Percentiles rank a stretch among this genome's conserved stretches.
phyloP scores from a whole-genome alignment of 1,139 yeast genomes.

The Taphrina deformans region DNA sequence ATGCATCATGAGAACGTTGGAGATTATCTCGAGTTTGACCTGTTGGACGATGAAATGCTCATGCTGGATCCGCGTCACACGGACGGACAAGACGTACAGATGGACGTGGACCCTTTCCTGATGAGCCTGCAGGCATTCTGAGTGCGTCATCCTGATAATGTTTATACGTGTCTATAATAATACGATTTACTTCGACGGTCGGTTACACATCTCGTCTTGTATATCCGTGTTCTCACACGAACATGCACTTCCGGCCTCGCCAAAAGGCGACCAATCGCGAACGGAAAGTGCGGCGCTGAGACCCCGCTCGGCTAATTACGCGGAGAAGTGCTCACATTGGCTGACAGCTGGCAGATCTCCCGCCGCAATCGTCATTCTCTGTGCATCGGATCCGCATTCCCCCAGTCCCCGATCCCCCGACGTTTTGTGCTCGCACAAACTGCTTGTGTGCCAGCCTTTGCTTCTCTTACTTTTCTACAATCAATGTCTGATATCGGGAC shows the following conservation, averaged over 20 bases:
- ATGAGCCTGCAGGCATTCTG: slow-evolving; percentile 1
- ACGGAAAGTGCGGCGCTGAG: too few species aligned
- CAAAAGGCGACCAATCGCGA: neutral
- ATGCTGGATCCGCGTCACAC: neutral
- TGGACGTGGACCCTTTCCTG: slow-evolving; percentile 1
- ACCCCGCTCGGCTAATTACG: neutral
- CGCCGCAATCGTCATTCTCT: neutral
- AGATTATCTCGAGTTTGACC: slow-evolving; percentile 5
- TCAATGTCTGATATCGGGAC: neutral
- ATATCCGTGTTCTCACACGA: too few species aligned
- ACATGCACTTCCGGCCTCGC: too few species aligned
- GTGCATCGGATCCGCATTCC: neutral
- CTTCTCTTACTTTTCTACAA: too few species aligned
- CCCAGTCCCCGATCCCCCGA: neutral
- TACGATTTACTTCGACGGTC: too few species aligned
- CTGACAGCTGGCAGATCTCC: neutral
- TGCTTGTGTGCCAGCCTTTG: too few species aligned
- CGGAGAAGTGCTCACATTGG: neutral
- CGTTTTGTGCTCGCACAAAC: neutral
- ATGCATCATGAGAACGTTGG: neutral
- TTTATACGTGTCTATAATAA: too few species aligned
- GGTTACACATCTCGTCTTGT: too few species aligned
- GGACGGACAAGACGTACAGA: neutral
- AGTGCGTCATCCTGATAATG: too few species aligned
- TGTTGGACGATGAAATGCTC: slow-evolving; percentile 1